Evolutionary conservation across 2,329 filamentous ascomycete species (phyloP).

Genomic region (Fusarium pseudograminearum): DNA sequence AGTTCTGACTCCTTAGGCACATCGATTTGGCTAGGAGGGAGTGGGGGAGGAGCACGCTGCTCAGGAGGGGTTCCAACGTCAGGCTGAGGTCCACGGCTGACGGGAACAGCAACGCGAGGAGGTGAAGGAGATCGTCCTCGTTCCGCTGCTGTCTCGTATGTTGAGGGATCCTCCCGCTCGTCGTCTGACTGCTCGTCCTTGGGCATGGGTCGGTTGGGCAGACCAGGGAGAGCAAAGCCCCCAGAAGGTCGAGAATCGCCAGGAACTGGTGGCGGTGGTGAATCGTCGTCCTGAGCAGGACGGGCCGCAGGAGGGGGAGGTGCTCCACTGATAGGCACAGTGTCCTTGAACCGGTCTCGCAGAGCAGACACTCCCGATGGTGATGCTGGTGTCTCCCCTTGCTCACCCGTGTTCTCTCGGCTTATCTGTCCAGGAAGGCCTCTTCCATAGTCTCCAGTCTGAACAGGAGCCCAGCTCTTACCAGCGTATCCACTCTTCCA

Average conservation of each 20-base stretch:
- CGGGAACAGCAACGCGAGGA: constrained; percentile 86
- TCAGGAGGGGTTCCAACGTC: constrained; percentile 64
- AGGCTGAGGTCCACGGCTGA: constrained; percentile 72
- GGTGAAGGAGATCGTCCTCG: constrained; percentile 73
- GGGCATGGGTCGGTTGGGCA: constrained; percentile 71
- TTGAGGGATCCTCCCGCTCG: constrained; percentile 62
- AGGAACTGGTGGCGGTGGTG: constrained; percentile 62
- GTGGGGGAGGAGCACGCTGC: constrained; percentile 65
- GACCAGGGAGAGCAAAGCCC: constrained; percentile 82
- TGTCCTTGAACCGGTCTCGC: constrained; percentile 84
- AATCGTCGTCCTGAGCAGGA: constrained; percentile 59
- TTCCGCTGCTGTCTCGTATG: constrained; percentile 53
- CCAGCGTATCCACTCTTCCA: constrained; percentile 95
- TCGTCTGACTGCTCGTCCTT: constrained; percentile 62
- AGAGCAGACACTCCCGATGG: constrained; percentile 76
- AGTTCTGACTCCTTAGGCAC: constrained; percentile 74
- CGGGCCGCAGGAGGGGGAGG: constrained; percentile 55
- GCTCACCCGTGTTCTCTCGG: constrained; percentile 73
- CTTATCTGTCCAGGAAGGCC: constrained; percentile 62
- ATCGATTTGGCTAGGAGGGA: constrained; percentile 74
- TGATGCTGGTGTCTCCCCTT: constrained; percentile 65
- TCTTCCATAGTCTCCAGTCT: constrained; percentile 74
- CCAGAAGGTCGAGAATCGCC: constrained; percentile 74
- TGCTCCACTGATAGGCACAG: constrained; percentile 72
- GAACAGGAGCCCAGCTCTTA: constrained; percentile 89